Percentiles rank a stretch among this genome's conserved stretches.
phyloP scores from a whole-genome alignment of 768 basidiomycete species.

The Trametes coccinea region DNA sequence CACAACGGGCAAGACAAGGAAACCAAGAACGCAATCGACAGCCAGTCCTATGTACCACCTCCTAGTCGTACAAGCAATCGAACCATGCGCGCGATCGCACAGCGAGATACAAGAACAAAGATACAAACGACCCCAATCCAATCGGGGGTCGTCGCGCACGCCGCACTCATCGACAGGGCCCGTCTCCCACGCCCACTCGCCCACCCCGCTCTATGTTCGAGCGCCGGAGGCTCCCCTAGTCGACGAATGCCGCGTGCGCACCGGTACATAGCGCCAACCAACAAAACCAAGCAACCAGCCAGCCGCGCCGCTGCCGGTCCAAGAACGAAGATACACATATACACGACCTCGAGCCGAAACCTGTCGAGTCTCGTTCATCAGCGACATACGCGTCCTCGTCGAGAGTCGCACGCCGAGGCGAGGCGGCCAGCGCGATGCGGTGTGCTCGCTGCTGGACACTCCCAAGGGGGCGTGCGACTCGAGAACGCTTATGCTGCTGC shows the following conservation, averaged over 20 bases:
- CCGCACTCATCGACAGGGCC: not conserved
- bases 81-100: too few species aligned
- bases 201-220: not conserved
- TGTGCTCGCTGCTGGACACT: not conserved
- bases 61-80: too few species aligned
- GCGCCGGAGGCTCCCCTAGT: not conserved
- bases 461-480: conserved; percentile 9
- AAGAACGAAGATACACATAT: not conserved
- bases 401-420: conserved; percentile 11
- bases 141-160: not conserved
- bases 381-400: conserved; percentile 10
- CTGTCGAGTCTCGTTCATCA: conserved; percentile 7
- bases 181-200: not conserved
- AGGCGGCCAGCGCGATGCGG: not conserved
- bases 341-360: not conserved
- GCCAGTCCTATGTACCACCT: too few species aligned
- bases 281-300: not conserved
- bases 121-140: too few species aligned
- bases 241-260: not conserved
- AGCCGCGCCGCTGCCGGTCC: not conserved
- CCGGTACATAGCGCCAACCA: too few species aligned
- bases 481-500: conserved; percentile 5
- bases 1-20: too few species aligned
- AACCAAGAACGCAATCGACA: too few species aligned
- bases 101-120: too few species aligned